These are phyloP conservation scores for Prunus campanulata DNA, from an alignment of 306 rosid genomes.

Conservation along the genomic window DNA sequence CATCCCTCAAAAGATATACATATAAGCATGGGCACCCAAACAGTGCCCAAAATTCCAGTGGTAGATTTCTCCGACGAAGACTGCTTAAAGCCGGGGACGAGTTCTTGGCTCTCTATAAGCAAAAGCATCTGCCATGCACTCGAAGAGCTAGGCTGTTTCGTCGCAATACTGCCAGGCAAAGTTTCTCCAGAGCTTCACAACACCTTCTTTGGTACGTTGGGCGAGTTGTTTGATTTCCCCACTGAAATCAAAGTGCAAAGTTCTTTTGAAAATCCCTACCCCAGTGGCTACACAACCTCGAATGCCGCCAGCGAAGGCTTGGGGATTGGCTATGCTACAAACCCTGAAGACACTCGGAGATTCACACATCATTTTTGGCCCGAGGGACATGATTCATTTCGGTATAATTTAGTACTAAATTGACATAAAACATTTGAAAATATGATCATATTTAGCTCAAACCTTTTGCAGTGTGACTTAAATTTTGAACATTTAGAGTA, in stretches of 20 bases:
- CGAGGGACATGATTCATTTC: conserved; percentile 19
- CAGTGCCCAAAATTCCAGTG: neutral
- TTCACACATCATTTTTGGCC: conserved; percentile 37
- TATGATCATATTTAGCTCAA: no score
- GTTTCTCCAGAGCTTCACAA: conserved; percentile 9
- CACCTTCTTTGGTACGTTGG: neutral
- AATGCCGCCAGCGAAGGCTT: conserved; percentile 12
- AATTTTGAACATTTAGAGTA: no score
- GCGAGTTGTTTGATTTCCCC: conserved; percentile 34
- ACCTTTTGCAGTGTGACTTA: no score
- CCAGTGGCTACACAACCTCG: conserved; percentile 5
- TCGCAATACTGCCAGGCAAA: conserved; percentile 9
- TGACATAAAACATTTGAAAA: no score
- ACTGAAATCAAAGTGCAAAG: conserved; percentile 14
- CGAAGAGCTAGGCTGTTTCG: conserved; percentile 36
- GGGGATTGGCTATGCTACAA: conserved; percentile 11
- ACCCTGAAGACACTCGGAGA: neutral
- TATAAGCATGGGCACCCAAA: neutral
- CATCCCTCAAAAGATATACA: neutral
- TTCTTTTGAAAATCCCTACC: conserved; percentile 25
- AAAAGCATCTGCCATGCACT: conserved; percentile 25
- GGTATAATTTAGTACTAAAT: conserved; percentile 14
- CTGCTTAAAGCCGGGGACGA: conserved; percentile 12
- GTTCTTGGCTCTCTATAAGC: conserved; percentile 15
- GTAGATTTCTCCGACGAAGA: conserved; percentile 17